Evolutionary conservation across 768 basidiomycete genomes (phyloP).

Genomic region (Tylopilus vinaceipallidus): DNA sequence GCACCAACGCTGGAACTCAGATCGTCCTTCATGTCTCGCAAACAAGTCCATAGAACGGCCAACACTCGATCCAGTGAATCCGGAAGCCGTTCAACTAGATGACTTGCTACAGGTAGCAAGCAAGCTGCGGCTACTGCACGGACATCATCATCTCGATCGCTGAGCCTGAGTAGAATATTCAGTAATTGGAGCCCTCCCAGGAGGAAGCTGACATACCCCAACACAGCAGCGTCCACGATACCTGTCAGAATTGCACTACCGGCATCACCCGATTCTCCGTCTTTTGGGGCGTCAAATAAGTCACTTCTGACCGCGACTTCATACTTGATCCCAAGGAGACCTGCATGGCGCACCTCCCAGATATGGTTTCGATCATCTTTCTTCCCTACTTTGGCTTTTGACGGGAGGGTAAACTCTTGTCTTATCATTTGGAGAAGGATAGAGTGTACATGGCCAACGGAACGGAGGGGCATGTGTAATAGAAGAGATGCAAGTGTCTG

Average conservation of each 20-base stretch:
- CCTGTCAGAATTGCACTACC: conserved; percentile 66
- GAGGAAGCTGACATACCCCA: conserved; percentile 57
- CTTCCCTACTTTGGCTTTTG: conserved; percentile 32
- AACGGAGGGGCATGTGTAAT: conserved; percentile 81
- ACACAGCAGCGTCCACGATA: conserved; percentile 86
- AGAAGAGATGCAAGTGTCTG: conserved; percentile 91
- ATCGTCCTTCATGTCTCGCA: conserved; percentile 94
- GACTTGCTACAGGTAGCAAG: conserved; percentile 79
- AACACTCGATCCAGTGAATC: conserved; percentile 72
- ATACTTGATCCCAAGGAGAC: conserved; percentile 94
- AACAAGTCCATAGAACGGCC: conserved; percentile 85
- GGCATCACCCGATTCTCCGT: conserved; percentile 34
- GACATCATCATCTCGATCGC: conserved; percentile 94
- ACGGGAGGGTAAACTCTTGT: conserved; percentile 66
- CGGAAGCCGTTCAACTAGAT: conserved; percentile 73
- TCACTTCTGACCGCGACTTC: conserved; percentile 93
- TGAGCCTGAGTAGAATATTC: conserved; percentile 52
- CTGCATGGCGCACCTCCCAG: conserved; percentile 99
- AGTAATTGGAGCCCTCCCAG: neutral
- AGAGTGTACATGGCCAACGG: conserved; percentile 75
- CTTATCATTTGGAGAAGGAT: conserved; percentile 91
- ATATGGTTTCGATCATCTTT: conserved; percentile 55
- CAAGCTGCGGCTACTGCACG: conserved; percentile 93
- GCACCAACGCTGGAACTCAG: conserved; percentile 94
- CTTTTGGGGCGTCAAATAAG: conserved; percentile 51